Evolutionary conservation across 2,329 filamentous ascomycete genomes (phyloP), one percentile per base, ranked within the genome.

Genomic region (Trichoderma sp.): DNA sequence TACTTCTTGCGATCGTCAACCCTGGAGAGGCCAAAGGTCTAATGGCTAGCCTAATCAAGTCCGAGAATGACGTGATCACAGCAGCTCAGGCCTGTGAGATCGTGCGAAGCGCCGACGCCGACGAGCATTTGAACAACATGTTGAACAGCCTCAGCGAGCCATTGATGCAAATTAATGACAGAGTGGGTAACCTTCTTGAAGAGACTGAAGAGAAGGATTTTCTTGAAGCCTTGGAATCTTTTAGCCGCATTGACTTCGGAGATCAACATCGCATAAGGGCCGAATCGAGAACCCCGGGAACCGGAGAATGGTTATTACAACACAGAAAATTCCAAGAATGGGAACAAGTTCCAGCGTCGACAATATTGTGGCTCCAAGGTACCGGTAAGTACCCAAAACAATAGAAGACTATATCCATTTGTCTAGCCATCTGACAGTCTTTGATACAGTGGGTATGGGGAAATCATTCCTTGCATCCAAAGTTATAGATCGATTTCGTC

Each of bases 321-420:
- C 59, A 56, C 5, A 12, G 3, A 4, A 65, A 35, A 18, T 73
- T 73, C 18, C 24, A 50, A 16, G n/a, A 73, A 24, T 73, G 69
- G 69, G 38, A 64, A 16, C 16, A 27, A 1, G 21, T 11, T 7
- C 18, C 11, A 14, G 7, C 3, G 6, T 73, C 69, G 8, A 64
- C 21, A 16, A 65, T 73, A 11, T 24, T 73, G 45, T 73, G 69
- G 69, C 69, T 73, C 3, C 69, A 73, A 31, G 60, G 69, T 11
- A 73, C 38, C 2, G 27, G 69, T 65, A 3, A 64, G 69, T 33
- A 27, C 4, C 18, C 14, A 29, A 4, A 72, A 6, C n/a, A 14
- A 35, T 14, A 27, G 21, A 3, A 56, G n/a, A 38, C 7, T 27
- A 6, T 31, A 64, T 29, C 27, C 27, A 7, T 53, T 0, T 12